These are phyloP conservation scores for Uromyces viciae-fabae DNA, from an alignment of 1,284 basidiomycete genomes.

Conservation along the genomic window DNA sequence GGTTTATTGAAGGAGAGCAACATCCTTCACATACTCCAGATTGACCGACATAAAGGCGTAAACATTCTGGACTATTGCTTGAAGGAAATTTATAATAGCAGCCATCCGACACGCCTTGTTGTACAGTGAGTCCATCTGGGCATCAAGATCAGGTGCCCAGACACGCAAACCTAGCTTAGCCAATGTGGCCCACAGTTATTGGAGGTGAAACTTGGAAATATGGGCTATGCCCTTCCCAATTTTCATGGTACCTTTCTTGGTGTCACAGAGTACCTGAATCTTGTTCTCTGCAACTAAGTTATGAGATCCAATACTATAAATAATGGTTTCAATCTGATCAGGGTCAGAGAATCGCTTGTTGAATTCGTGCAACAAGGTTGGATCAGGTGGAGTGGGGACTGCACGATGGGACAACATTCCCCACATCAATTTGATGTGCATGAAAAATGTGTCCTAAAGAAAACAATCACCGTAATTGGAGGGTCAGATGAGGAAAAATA, in stretches of 20 bases:
- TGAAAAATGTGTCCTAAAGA: slow-evolving; percentile 29
- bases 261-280: not conserved
- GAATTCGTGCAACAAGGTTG: not conserved
- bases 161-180: not conserved
- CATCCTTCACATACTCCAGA: not conserved
- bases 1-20: not conserved
- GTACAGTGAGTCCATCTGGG: not conserved
- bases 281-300: not conserved
- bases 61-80: not conserved
- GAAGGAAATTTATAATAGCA: slow-evolving; percentile 2
- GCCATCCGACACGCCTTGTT: not conserved
- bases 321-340: not conserved
- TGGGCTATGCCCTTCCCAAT: not conserved
- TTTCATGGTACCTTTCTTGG: not conserved
- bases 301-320: not conserved
- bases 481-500: too few species aligned
- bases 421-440: slow-evolving; percentile 31
- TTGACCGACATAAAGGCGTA: slow-evolving; percentile 26
- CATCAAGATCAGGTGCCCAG: slow-evolving; percentile 1
- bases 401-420: not conserved
- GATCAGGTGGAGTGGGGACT: not conserved
- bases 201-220: not conserved
- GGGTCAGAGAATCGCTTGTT: not conserved
- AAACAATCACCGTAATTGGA: too few species aligned
- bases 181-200: not conserved